Evolutionary conservation across 345 rosid species (phyloP), one percentile per base, ranked within the genome.

Genomic region (Salix brachista): DNA sequence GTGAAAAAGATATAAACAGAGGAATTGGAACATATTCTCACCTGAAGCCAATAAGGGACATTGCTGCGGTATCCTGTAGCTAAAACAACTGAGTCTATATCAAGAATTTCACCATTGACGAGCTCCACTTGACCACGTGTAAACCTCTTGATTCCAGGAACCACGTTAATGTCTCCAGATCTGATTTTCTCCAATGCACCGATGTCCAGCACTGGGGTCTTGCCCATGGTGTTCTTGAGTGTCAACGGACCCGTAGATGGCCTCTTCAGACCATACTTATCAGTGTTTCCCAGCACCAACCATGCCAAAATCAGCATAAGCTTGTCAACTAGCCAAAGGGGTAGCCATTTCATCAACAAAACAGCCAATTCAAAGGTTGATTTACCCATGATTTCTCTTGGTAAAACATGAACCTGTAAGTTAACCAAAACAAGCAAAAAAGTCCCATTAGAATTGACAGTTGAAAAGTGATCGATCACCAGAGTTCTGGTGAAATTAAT

Each of bases 21-120:
- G 61, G 32, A 76, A 42, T 19, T 28, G 41, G 28, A 78, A 72
- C 91, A 61, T 88, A 89, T 36, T 93, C 87, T 84, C 84, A 91
- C 93, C 92, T 89, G 85, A 75, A 93, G 88, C 97, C 98, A 93
- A 44, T 67, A 81, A 39, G 91, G 90, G 69, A 88, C 91, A 75
- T 87, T 91, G 87, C 96, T 91, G 26, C 91, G 87, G 69, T 90
- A 91, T 8, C 98, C 94, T 26, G 97, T 93, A 18, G 98, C 98
- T 2, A 93, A 82, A 13, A 93, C 70, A 12, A 93, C 89, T 1
- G 95, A 75, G 70, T 90, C 94, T 5, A 91, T 81, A 17, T 84
- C 90, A 16, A 91, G 83, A 50, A 65, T 58, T 52, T 85, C 79
- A 41, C 94, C 97, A 52, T 89, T 85, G 21, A 84, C 87, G 60